Evolutionary conservation across 1,284 basidiomycete genomes (phyloP), one percentile per base, ranked within the genome.

Genomic region (Microstroma glucosiphilum): DNA sequence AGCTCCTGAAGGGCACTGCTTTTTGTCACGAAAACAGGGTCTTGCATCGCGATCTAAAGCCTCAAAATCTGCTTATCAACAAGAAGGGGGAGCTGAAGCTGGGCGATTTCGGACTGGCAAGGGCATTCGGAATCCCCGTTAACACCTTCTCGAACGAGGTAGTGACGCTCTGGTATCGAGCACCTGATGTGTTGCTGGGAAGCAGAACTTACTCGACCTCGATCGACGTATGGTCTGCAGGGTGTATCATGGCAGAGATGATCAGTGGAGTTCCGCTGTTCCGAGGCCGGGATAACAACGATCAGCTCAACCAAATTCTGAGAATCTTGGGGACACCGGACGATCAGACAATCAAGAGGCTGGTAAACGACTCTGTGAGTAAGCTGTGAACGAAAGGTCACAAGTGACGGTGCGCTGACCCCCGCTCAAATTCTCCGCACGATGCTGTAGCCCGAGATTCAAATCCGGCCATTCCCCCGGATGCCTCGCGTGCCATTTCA

Each of bases 11-110:
- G 81, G 96, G 96, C 57, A 92, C 93, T 26, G 93, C 93, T 40
- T 99, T 96, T 81, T 99, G 96, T 80, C 96, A 99, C 81, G 93
- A 96, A 80, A 97, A 98, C 77, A 88, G 96, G 70, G 92, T 99
- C 40, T 85, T 99, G 13, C 96, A 99, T 80, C 88, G 96, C 40
- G 94, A 98, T 81, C 84, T 98, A 63, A 98, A 97, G 81, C 94
- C 94, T 0, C 94, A 98, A 81, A 98, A 98, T 78, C 83, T 98
- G 60, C 86, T 98, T 66, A 97, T 98, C 82, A 94, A 97, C 81
- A 87, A 91, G 75, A 17, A 60, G 75, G 93, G 94, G 57, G 94
- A 98, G 82, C 84, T 98, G 60, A 98, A 98, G 81, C 81, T 98
- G n/a, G 94, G 81, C 62, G 90, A 73, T 57, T 80, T 80, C 60